Evolutionary conservation across 768 basidiomycete species (phyloP), one percentile per base, ranked within the genome.

Genomic region (Agrocybe praecox): DNA sequence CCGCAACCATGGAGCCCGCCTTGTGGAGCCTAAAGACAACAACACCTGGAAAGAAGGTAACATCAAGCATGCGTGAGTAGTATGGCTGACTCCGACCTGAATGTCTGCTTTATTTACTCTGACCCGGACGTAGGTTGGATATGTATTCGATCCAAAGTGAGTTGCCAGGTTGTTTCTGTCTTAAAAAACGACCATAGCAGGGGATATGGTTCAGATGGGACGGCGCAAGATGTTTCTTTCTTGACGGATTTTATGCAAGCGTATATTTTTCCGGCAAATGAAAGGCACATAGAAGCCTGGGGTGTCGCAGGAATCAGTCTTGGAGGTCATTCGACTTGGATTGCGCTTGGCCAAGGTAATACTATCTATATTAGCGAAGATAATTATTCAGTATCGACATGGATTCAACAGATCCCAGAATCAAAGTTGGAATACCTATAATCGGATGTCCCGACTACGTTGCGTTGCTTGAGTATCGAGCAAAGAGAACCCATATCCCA

Each of bases 301-400:
- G 84, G 85, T 11, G 76, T 89, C 2, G 80, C 83, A 0, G 94
- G 94, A 0, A 78, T 89, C 62, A 91, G 89, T 58, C 82, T 97
- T 0, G 94, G 94, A 0, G 94, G 93, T 0, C 93, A 97, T 67
- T 80, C 91, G 0, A 79, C 90, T 0, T 96, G 94, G 26, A 29
- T 29, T 5, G 26, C 26, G 5, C 26, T 29, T 29, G 26, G 26
- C 26, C 26, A 29, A 29, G 26, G 26, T 29, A 29, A 15, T 67
- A 48, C 6, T 21, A 15, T 46, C 48, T 34, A 15, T 18, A 36
- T 22, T 48, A 11, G 49, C 7, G 22, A 12, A 52, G 26, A 9
- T n/a, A 2, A 5, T 26, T 36, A 21, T 33, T 46, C 10, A 6
- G 15, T 19, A 29, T n/a, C 46, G 33, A 17, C 19, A 10, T 23